Evolutionary conservation across 148 eudicot species (phyloP).

Genomic region (Chenopodium berlandieri): DNA sequence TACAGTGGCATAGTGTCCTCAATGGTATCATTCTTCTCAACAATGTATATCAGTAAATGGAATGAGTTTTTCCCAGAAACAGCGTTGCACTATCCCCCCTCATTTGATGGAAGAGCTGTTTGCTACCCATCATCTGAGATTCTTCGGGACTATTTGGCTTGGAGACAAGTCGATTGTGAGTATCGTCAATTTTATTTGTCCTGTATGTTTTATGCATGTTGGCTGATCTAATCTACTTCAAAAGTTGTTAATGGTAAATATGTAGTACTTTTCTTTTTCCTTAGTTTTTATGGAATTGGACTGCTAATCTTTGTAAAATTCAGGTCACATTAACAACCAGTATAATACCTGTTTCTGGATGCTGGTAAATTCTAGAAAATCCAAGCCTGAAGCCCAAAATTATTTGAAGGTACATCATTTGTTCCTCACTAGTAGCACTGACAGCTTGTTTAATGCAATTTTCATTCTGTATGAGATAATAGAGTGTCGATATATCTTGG

Average conservation of each 20-base stretch:
- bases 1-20: constrained; percentile 75
- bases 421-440: neutral
- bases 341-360: constrained; percentile 96
- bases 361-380: constrained; percentile 78
- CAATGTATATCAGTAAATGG: constrained; percentile 69
- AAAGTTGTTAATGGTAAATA: neutral
- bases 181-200: neutral
- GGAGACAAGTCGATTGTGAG: constrained; percentile 99
- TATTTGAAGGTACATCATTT: constrained; percentile 54
- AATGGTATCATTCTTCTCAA: constrained; percentile 71
- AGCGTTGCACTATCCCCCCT: constrained; percentile 63
- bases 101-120: constrained; percentile 86
- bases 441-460: neutral
- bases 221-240: neutral
- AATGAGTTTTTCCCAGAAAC: constrained; percentile 56
- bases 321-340: constrained; percentile 93
- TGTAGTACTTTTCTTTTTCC: neutral
- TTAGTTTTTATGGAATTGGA: neutral
- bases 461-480: neutral
- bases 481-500: neutral
- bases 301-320: constrained; percentile 1
- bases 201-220: neutral
- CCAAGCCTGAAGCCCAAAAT: constrained; percentile 61
- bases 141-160: constrained; percentile 75
- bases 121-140: constrained; percentile 77